phyloP scores from a whole-genome alignment of 2,329 filamentous ascomycete species.

The Raffaelea ambrosiae region DNA sequence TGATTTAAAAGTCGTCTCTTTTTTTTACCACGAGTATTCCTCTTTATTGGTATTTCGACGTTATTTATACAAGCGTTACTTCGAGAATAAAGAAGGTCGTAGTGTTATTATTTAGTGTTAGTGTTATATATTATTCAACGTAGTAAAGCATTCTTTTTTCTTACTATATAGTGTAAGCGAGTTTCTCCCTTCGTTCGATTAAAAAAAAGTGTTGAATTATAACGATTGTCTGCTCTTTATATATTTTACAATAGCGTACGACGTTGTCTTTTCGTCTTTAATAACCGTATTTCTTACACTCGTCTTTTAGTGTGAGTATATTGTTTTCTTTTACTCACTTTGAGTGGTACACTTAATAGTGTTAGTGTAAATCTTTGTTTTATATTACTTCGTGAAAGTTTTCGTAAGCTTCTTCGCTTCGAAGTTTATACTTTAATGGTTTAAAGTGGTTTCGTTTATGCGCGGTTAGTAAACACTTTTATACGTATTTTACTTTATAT shows the following conservation, averaged over 20 bases:
- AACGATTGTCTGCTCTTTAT: too few species aligned
- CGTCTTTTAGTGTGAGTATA: too few species aligned
- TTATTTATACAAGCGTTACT: not conserved
- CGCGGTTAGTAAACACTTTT: not conserved
- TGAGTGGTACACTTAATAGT: too few species aligned
- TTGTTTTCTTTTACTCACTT: too few species aligned
- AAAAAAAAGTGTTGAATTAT: too few species aligned
- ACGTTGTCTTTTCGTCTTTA: too few species aligned
- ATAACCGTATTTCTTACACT: too few species aligned
- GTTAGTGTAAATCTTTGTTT: too few species aligned
- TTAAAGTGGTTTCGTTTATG: not conserved
- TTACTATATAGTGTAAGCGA: not conserved
- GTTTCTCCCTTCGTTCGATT: not conserved
- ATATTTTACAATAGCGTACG: too few species aligned
- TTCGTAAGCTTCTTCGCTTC: too few species aligned
- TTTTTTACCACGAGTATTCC: not conserved
- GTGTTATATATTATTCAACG: not conserved
- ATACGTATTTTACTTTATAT: not conserved
- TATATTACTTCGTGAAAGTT: too few species aligned
- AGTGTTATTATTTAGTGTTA: not conserved
- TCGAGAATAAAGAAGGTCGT: not conserved
- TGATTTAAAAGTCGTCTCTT: not conserved
- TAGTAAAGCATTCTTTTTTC: not conserved
- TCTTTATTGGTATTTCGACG: not conserved
- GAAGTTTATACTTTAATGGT: not conserved